A percentile compares a stretch with the other conserved stretches of the same genome.
phyloP scores from a whole-genome alignment of 2,329 filamentous ascomycete species.

The Aspergillus brasiliensis region DNA sequence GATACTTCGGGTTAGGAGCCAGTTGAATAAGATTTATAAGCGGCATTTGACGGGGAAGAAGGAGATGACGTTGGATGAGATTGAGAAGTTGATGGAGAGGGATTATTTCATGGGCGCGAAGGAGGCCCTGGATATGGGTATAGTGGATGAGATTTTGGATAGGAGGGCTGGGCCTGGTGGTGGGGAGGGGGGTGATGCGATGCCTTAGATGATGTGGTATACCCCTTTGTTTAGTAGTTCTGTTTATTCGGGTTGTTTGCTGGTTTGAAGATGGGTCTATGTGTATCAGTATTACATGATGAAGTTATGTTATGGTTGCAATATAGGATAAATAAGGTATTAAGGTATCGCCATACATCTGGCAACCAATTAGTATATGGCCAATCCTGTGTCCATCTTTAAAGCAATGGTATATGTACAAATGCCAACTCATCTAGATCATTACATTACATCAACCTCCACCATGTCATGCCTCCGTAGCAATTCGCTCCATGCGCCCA shows the following conservation, averaged over 20 bases:
- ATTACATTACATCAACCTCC: background rate
- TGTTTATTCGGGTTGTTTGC: background rate
- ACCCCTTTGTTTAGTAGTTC: background rate
- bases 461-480: conserved; percentile 8
- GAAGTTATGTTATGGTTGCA: background rate
- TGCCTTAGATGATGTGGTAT: conserved; percentile 12
- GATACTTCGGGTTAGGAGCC: conserved; percentile 81
- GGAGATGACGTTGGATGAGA: conserved; percentile 73
- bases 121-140: conserved; percentile 85
- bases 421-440: background rate
- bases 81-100: conserved; percentile 94
- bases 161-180: conserved; percentile 34
- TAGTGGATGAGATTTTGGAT: conserved; percentile 84
- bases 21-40: conserved; percentile 88
- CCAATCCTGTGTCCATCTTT: background rate
- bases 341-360: background rate
- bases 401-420: background rate
- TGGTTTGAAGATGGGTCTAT: background rate
- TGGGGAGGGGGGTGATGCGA: conserved; percentile 26
- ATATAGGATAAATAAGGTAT: background rate
- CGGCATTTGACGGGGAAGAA: conserved; percentile 73
- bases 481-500: conserved; percentile 36
- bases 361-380: background rate
- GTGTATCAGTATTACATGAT: background rate
- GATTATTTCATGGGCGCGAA: conserved; percentile 91